Evolutionary conservation across 2,329 filamentous ascomycete genomes (phyloP), one percentile per base, ranked within the genome.

Genomic region (Aspergillus sp.): DNA sequence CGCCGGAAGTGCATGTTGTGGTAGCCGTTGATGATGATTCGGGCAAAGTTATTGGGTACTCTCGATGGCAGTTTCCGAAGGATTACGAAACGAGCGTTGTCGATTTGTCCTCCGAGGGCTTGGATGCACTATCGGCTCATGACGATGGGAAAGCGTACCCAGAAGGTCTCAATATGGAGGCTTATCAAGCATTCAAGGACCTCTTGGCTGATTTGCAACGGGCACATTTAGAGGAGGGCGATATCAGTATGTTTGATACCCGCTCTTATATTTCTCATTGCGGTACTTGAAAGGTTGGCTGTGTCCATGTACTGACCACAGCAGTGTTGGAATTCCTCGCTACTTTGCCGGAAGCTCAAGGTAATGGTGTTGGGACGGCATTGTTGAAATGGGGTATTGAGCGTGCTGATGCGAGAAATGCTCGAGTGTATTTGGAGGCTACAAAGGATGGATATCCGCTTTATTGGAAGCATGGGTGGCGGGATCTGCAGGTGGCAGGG

Each of bases 401-500:
- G 21, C 74, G 71, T 63, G 81, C 81, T 1, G 82, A 85, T 65
- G 73, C 69, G 9, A 77, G 75, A 1, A 74, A 77, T 0, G 64
- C 75, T 8, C 78, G 80, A 45, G 75, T 78, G 4, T 86, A 82
- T 67, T 69, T 86, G 1, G 82, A 85, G 61, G 80, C 82, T 8
- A 84, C 83, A 43, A 76, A 74, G 0, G 76, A 76, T 13, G 84
- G 81, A 1, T 79, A 74, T 61, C 74, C 72, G 0, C 54, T 85
- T 9, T 86, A 86, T 71, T 67, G 76, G 58, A 80, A 76, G 63
- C 75, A 80, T 66, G 84, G 83, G 2, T 86, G 83, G 63, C 67
- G 69, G 55, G 69, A 74, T 5, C 59, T 80, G 7, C 77, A 78
- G 3, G 70, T 74, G 36, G 52, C 79, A 6, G 53, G 51, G 39